Conservation (phyloP, 2,329 filamentous ascomycete species). For the Alternaria gaisen region DNA sequence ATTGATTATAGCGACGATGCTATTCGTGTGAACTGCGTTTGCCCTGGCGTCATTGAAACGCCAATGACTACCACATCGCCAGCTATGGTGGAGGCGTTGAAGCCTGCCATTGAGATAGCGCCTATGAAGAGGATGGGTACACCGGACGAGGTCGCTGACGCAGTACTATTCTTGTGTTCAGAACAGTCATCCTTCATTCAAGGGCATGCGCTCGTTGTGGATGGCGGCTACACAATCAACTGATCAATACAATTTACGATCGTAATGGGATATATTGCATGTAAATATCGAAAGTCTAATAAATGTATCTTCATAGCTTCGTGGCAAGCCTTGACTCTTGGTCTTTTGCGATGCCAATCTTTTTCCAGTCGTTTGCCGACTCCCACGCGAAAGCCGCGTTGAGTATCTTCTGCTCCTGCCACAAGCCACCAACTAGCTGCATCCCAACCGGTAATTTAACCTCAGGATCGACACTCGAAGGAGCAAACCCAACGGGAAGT, state of each 20-base stretch:
- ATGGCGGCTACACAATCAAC: slow-evolving; percentile 53
- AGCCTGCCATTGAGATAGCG: slow-evolving; percentile 54
- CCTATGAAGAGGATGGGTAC: slow-evolving; percentile 59
- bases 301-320: slow-evolving; percentile 19
- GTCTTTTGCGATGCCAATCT: not conserved
- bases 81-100: slow-evolving; percentile 44
- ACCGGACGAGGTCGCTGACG: slow-evolving; percentile 64
- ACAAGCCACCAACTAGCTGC: slow-evolving; percentile 51
- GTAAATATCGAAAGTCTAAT: not conserved
- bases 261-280: not conserved
- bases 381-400: slow-evolving; percentile 43
- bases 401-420: slow-evolving; percentile 48
- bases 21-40: slow-evolving; percentile 69
- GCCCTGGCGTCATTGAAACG: slow-evolving; percentile 61
- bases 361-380: slow-evolving; percentile 37
- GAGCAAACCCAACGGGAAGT: slow-evolving; percentile 38
- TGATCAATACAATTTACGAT: slow-evolving; percentile 8
- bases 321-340: slow-evolving; percentile 19
- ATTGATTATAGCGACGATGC: slow-evolving; percentile 61
- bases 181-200: slow-evolving; percentile 64
- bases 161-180: slow-evolving; percentile 62
- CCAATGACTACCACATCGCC: slow-evolving; percentile 44
- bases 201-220: slow-evolving; percentile 58
- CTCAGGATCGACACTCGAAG: slow-evolving; percentile 28
- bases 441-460: slow-evolving; percentile 50